A percentile compares a stretch with the other conserved stretches of the same genome.
Conservation (phyloP, 106 monocot species). For the Dioscorea zingiberensis region DNA sequence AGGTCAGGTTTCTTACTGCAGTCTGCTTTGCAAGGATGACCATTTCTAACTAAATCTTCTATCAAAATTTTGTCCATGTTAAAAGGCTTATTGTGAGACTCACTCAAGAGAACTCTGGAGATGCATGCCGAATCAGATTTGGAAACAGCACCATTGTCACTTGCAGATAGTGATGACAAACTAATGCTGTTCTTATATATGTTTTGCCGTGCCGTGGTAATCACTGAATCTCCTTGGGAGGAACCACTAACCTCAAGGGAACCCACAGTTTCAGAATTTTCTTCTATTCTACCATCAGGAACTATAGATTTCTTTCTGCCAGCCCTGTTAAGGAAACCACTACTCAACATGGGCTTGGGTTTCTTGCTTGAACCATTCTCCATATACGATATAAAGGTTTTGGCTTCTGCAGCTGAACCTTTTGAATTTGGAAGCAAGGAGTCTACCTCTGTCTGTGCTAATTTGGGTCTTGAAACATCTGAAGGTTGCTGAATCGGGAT, state of each 20-base stretch:
- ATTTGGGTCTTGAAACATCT: not conserved
- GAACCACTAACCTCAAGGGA: no score
- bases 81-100: no score
- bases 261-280: no score
- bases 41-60: no score
- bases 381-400: not conserved
- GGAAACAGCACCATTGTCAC: no score
- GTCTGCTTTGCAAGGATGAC: no score
- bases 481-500: not conserved
- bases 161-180: no score
- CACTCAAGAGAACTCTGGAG: no score
- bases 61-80: no score
- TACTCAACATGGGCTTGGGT: not conserved
- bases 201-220: slow-evolving; percentile 6
- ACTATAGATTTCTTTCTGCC: not conserved
- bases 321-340: not conserved
- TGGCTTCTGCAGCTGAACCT: not conserved
- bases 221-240: not conserved
- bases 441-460: not conserved
- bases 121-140: no score
- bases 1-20: no score
- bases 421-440: not conserved
- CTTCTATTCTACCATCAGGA: not conserved
- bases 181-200: not conserved
- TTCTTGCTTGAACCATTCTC: not conserved